These are phyloP conservation scores for Blyttiomyces sp. DNA, from an alignment of 371 early-diverging fungal genomes.

Conservation along the genomic window DNA sequence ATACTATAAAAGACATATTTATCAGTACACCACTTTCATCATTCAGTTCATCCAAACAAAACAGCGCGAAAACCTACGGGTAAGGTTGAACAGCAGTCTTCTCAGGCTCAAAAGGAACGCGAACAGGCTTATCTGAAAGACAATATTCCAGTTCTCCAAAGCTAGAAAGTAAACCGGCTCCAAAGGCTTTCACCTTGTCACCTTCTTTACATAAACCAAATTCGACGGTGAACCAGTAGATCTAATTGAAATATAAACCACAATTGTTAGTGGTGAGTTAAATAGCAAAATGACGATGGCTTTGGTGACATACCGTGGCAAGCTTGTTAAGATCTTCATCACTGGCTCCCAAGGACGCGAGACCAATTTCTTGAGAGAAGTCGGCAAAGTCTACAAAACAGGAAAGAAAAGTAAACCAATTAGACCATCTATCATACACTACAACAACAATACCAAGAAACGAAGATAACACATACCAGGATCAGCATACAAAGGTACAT, in stretches of 20 bases:
- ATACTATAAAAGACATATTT: slow-evolving; percentile 42
- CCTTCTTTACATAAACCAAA: slow-evolving; percentile 91
- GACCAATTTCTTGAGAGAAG: slow-evolving; percentile 93
- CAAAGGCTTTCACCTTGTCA: slow-evolving; percentile 79
- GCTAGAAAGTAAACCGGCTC: slow-evolving; percentile 92
- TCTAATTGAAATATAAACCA: slow-evolving; percentile 34
- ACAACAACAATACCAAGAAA: not conserved
- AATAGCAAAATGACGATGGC: not conserved
- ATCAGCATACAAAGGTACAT: slow-evolving; percentile 88
- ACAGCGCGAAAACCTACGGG: slow-evolving; percentile 46
- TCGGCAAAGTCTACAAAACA: slow-evolving; percentile 80
- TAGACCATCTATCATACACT: not conserved
- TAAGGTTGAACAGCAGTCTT: slow-evolving; percentile 79
- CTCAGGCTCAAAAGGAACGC: slow-evolving; percentile 79
- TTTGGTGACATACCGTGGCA: slow-evolving; percentile 65
- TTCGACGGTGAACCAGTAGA: slow-evolving; percentile 94
- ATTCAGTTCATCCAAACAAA: no score
- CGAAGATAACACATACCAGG: slow-evolving; percentile 42
- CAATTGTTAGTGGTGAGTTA: no score
- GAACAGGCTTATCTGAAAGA: slow-evolving; percentile 71
- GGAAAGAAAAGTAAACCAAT: not conserved
- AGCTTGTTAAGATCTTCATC: slow-evolving; percentile 89
- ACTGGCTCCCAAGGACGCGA: slow-evolving; percentile 89
- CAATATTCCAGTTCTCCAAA: slow-evolving; percentile 86
- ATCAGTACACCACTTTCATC: not conserved